Conservation (phyloP, 306 rosid species). For the Begonia fuchsioides region DNA sequence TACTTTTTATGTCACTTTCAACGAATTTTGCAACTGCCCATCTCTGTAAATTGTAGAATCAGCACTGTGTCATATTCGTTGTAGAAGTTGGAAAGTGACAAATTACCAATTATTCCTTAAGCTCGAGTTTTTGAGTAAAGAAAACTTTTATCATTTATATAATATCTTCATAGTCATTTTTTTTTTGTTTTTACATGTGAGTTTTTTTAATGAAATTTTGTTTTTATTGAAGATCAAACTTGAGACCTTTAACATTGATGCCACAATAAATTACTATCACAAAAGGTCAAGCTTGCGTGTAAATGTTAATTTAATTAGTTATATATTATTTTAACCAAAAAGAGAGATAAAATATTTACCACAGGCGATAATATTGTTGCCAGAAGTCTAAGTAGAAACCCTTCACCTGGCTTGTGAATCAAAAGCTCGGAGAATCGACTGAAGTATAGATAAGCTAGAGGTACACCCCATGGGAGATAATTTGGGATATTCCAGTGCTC, state of each 20-base stretch:
- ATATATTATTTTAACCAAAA: no score
- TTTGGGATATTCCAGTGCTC: constrained; percentile 50
- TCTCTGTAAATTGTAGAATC: constrained; percentile 17
- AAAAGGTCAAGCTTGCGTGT: no score
- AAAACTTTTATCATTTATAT: no score
- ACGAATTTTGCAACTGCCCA: constrained; percentile 49
- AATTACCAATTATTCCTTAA: no score
- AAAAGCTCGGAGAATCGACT: constrained; percentile 55
- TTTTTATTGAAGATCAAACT: no score
- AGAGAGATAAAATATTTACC: constrained; percentile 17
- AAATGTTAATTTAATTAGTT: no score
- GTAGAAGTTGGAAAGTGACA: neutral
- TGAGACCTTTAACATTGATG: no score
- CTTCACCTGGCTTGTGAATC: constrained; percentile 59
- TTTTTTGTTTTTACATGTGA: no score
- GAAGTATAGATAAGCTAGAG: constrained; percentile 30
- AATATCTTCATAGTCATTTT: no score
- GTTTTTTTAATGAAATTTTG: no score
- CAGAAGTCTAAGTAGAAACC: constrained; percentile 26
- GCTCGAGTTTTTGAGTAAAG: no score
- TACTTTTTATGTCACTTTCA: constrained; percentile 31
- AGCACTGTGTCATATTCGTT: neutral
- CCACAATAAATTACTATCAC: no score
- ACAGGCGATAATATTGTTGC: constrained; percentile 47
- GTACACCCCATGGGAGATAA: constrained; percentile 60